Evolutionary conservation across 192 early-diverging fungal species (phyloP).

Genomic region (Anaeromyces robustus): DNA sequence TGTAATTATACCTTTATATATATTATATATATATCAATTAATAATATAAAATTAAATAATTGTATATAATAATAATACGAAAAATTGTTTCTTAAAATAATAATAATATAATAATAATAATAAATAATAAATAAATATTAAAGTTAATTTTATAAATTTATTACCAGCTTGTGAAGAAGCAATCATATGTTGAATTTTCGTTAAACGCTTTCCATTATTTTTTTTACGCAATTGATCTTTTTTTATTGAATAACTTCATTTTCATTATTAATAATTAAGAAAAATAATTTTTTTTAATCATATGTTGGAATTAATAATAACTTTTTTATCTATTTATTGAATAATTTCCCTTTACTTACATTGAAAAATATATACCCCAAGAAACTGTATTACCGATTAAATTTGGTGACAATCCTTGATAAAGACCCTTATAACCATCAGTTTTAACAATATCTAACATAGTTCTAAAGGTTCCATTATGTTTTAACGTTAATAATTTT

Average conservation of each 20-base stretch:
- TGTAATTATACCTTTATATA: neutral
- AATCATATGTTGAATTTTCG: constrained; percentile 59
- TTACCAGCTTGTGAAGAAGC: constrained; percentile 63
- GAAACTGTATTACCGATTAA: constrained; percentile 76
- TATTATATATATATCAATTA: neutral
- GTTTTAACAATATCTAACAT: constrained; percentile 37
- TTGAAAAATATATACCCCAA: constrained; percentile 97
- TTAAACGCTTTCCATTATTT: constrained; percentile 23
- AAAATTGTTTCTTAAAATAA: no score
- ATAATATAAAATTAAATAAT: no score
- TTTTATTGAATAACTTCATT: constrained; percentile 47
- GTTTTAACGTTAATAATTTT: neutral
- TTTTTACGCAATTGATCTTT: constrained; percentile 24
- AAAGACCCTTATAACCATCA: constrained; percentile 56
- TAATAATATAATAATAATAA: no score
- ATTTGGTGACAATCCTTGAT: constrained; percentile 80
- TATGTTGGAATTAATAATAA: no score
- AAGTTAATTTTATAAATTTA: neutral
- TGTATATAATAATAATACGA: no score
- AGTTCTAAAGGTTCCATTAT: constrained; percentile 49
- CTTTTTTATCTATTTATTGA: no score
- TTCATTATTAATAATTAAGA: constrained; percentile 5
- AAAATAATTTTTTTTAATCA: no score
- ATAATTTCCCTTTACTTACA: constrained; percentile 36
- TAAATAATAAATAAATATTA: no score